These are phyloP conservation scores for Arthromyces matolae DNA, from an alignment of 768 basidiomycete species.

Conservation along the genomic window DNA sequence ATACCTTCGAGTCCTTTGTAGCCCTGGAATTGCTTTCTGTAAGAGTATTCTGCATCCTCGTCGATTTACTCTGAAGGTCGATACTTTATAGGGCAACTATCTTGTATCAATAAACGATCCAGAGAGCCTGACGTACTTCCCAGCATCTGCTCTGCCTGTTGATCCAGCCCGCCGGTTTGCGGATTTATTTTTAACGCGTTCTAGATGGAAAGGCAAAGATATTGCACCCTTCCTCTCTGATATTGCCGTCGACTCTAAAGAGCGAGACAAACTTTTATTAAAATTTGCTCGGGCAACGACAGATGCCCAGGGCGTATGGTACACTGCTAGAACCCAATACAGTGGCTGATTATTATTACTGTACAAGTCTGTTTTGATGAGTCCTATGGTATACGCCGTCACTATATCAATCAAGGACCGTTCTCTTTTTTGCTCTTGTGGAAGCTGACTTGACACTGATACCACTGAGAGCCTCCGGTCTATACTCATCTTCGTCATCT, in stretches of 20 bases:
- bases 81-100: conserved; percentile 64
- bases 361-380: not conserved
- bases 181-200: conserved; percentile 81
- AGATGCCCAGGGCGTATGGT: conserved; percentile 65
- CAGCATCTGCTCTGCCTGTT: conserved; percentile 65
- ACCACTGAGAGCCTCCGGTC: conserved; percentile 39
- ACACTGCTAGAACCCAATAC: conserved; percentile 67
- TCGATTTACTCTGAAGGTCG: not conserved
- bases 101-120: conserved; percentile 40
- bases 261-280: conserved; percentile 80
- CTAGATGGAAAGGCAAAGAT: conserved; percentile 75
- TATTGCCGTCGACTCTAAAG: conserved; percentile 80
- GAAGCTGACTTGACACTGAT: conserved; percentile 33
- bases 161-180: conserved; percentile 80
- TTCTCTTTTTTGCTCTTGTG: conserved; percentile 38
- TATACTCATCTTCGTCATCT: conserved; percentile 44
- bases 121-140: conserved; percentile 65
- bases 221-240: conserved; percentile 80
- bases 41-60: conserved; percentile 15
- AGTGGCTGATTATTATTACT: conserved; percentile 33
- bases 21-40: conserved; percentile 69
- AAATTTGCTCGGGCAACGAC: conserved; percentile 83
- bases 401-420: conserved; percentile 6
- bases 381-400: not conserved
- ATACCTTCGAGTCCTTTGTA: conserved; percentile 65